phyloP scores from a whole-genome alignment of 2,329 filamentous ascomycete genomes.

The Tolypocladium amazonense region DNA sequence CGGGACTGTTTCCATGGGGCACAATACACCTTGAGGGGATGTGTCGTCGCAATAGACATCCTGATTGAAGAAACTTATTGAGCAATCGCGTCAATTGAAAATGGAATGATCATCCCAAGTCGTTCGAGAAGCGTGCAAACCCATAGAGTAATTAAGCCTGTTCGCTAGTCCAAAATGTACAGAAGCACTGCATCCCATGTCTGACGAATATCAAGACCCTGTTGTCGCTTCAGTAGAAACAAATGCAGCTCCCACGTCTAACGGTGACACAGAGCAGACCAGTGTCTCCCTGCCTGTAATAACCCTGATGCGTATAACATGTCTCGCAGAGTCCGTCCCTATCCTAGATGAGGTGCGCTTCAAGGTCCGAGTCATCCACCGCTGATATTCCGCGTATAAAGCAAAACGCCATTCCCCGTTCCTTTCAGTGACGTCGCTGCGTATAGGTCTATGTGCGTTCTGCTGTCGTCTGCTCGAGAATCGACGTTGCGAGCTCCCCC shows the following conservation, averaged over 20 bases:
- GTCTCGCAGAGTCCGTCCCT: conserved; percentile 4
- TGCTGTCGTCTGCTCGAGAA: neutral
- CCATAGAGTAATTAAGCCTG: conserved; percentile 5
- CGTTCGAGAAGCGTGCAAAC: neutral
- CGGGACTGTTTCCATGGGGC: too few species aligned
- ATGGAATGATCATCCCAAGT: neutral
- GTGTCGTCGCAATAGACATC: neutral
- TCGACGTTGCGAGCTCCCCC: neutral
- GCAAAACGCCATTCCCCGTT: conserved; percentile 6
- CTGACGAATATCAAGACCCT: conserved; percentile 3
- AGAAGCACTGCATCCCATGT: conserved; percentile 2
- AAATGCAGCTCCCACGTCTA: conserved; percentile 9
- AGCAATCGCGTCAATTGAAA: too few species aligned
- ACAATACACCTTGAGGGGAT: neutral
- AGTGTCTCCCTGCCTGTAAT: conserved; percentile 1
- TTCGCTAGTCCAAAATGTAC: conserved; percentile 9
- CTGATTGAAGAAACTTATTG: too few species aligned
- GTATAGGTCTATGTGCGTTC: conserved; percentile 2
- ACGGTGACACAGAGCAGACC: conserved; percentile 3
- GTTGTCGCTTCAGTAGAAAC: conserved; percentile 6
- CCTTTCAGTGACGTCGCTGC: conserved; percentile 5
- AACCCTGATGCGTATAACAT: conserved; percentile 6
- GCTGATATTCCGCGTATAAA: conserved; percentile 4
- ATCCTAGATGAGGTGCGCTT: conserved; percentile 6
- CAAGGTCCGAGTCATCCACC: conserved; percentile 2